Evolutionary conservation across 768 basidiomycete genomes (phyloP).

Genomic region (Sistotremastrum suecicum): DNA sequence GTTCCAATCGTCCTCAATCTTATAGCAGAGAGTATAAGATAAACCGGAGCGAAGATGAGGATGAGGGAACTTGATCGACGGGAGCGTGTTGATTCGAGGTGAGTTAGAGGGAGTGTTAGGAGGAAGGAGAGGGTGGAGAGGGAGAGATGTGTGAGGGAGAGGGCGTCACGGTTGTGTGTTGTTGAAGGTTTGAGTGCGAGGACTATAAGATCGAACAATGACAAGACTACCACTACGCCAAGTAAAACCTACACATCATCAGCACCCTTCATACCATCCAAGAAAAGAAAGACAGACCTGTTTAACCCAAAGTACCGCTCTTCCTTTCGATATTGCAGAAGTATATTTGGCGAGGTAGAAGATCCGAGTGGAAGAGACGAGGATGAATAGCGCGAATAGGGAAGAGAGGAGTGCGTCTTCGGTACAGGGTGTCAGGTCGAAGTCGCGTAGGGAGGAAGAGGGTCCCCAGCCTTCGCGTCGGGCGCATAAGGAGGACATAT

Average conservation of each 20-base stretch:
- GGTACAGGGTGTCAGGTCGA: slow-evolving; percentile 73
- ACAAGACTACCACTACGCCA: slow-evolving; percentile 28
- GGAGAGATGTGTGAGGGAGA: slow-evolving; percentile 28
- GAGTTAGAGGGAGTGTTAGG: slow-evolving; percentile 36
- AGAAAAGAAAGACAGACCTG: slow-evolving; percentile 33
- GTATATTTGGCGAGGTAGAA: slow-evolving; percentile 14
- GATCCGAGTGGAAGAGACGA: slow-evolving; percentile 24
- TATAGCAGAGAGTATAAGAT: slow-evolving; percentile 32
- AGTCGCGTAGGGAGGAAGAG: slow-evolving; percentile 43
- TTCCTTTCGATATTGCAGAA: slow-evolving; percentile 28
- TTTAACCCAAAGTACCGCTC: slow-evolving; percentile 42
- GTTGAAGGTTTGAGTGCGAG: slow-evolving; percentile 14
- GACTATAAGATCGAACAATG: slow-evolving; percentile 28
- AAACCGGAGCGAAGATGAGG: slow-evolving; percentile 74
- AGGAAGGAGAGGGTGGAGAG: slow-evolving; percentile 45
- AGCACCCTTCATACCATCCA: not conserved
- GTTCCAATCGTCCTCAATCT: slow-evolving; percentile 47
- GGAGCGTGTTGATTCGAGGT: slow-evolving; percentile 55
- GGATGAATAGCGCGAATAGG: slow-evolving; percentile 31
- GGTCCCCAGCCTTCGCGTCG: slow-evolving; percentile 46
- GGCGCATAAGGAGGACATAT: not conserved
- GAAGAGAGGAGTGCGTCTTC: slow-evolving; percentile 56
- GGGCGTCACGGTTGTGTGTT: slow-evolving; percentile 26
- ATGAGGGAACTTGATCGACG: slow-evolving; percentile 57
- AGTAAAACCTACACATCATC: slow-evolving; percentile 30